Evolutionary conservation across 2,329 filamentous ascomycete genomes (phyloP), one percentile per base, ranked within the genome.

Genomic region (Mycocentrospora acerina): DNA sequence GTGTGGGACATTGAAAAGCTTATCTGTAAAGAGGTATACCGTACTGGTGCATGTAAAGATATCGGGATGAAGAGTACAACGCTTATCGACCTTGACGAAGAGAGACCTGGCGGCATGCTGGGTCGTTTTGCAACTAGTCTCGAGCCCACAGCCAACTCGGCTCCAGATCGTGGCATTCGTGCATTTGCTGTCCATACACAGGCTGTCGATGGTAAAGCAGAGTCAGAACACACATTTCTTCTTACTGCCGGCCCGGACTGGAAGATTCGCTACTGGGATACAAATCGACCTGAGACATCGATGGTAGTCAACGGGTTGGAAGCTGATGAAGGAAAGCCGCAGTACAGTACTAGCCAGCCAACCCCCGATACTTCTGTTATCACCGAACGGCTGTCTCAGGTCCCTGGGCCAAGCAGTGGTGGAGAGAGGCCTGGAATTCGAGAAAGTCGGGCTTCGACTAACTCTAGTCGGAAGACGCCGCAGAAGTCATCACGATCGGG

Each of bases 1-100:
- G 86, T 95, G 1, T 98, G 93, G 93, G 93, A 97, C 59, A 75
- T 97, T 12, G 91, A 97, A 62, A 94, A 91, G 69, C 82, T 83
- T 7, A 79, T 86, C 30, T 98, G 93, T 59, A 81, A 88, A 42
- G 90, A 97, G 64, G 84, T 96, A 1, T 95, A 95, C 64, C 83
- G 89, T 64, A 64, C 82, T 2, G 79, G 80, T 17, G 36, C 35
- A 10, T 53, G 53, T 25, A 64, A 59, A 44, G 60, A 65, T 17
- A 56, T 49, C 3, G 60, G 61, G 4, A 50, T 44, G 8, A 81
- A 68, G 78, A 85, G 41, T 71, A 67, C 56, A 62, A 85, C 90
- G 30, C 80, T 91, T 2, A 90, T 88, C 79, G 86, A 90, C 34
- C 84, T 96, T 2, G 93, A 98, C 56, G 89, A 94, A 47, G 90